Evolutionary conservation across 306 rosid genomes (phyloP), one percentile per base, ranked within the genome.

Genomic region (Pyrus pyrifolia): DNA sequence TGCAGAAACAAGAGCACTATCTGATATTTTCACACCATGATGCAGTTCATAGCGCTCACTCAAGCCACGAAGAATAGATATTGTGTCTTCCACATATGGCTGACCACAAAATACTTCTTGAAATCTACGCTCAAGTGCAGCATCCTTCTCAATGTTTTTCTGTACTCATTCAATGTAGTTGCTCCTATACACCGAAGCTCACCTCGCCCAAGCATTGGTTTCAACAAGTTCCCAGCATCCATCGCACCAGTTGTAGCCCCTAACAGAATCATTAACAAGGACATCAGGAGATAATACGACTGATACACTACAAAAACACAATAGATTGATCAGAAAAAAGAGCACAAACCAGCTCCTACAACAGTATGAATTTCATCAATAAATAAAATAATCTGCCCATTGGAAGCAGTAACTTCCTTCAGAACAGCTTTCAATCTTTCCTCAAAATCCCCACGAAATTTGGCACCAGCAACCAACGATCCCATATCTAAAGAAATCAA

Each of bases 361-460:
- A 96, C 97, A 31, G 99, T 92, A 81, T 96, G 99, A 80, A 96
- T 96, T 89, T 92, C 99, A 81, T 96, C 99, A 74, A 96, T 96
- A 80, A 96, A 96, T 76, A 96, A 84, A 80, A 96, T 86, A 81
- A 96, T 89, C 80, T 91, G 97, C 77, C 99, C 97, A 75, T 92
- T 96, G 75, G 97, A 96, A 74, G 98, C 76, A 21, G 96, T 88
- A 68, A 96, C 99, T 87, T 92, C 97, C 89, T 92, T 95, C 45
- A 95, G 85, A 66, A 95, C 97, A 76, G 97, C 97, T 85, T 95
- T 92, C 89, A 95, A 80, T 79, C 99, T 88, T 86, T 95, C 99
- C 82, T 95, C 99, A 61, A 95, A 95, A 69, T 95, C 99, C 72
- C 99, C 97, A 44, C 97, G 97, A 67, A 71, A 92, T 83, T 95